Base-by-base conservation (phyloP, 805 yeast genomes). In the Kuraishia hungarica region DNA sequence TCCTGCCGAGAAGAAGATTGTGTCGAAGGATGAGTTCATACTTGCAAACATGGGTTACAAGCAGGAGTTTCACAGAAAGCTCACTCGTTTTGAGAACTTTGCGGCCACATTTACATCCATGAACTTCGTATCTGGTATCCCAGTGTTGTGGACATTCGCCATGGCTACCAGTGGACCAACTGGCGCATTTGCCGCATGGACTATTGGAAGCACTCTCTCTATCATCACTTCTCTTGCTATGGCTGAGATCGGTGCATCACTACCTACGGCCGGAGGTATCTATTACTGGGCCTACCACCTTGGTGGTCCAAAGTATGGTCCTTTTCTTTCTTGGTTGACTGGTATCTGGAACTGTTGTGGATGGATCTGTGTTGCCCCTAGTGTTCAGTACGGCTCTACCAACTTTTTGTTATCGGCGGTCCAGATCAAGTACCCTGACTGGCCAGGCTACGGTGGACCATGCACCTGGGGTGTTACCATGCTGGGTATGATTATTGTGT, bases 191-290 rank as follows among this genome's bases (percentile, higher is more conserved):
- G 43, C 43, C 17, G 43, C 43, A 6, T 35, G 43, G 43, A 35
- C 43, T 4, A 35, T 35, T 35, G 43, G 43, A 35, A 35, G 43
- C 11, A 7, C 17, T 35, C 43, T 35, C n/a, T 35, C 43, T 15
- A 35, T 83, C 57, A 61, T 73, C 17, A 78, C 81, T 23, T 89
- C 88, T 17, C 58, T 78, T 8, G 72, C 84, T 28, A 79, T 85
- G 82, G 74, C 86, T 2, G 84, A 83, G 60, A 66, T 83, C 60
- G 87, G 86, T 0, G 76, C 83, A 48, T 78, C 88, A 1, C 76
- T 82, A 59, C 89, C 91, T 21, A 84, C 89, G 0, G 78, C 85
- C 21, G 89, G 89, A 49, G 90, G 90, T 1, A 69, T 84, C 39
- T 85, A 82, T 65, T 80, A 79, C 66, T 82, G 85, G 82, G 79